Conservation (phyloP, 1,139 yeast species). For the Debaryomyces psychrophilus region DNA sequence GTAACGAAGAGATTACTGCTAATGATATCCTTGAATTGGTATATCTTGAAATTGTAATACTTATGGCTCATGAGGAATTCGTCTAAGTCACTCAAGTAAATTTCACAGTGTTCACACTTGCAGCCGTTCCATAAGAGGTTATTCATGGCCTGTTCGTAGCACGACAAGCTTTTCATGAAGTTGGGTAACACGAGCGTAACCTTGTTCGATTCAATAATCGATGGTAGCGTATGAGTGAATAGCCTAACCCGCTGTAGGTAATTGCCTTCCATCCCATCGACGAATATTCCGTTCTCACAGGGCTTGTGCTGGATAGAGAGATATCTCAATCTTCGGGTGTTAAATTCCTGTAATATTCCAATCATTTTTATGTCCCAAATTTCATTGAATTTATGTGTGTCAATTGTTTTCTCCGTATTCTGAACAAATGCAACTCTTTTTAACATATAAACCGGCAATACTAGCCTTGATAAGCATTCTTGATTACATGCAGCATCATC, state of each 20-base stretch:
- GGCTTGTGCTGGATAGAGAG: constrained; percentile 55
- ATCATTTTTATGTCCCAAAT: constrained; percentile 56
- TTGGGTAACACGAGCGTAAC: constrained; percentile 57
- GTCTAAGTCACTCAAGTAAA: constrained; percentile 55
- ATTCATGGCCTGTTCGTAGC: constrained; percentile 71
- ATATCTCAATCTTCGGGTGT: constrained; percentile 27
- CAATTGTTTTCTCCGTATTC: constrained; percentile 25
- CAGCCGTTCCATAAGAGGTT: constrained; percentile 79
- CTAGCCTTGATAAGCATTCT: constrained; percentile 46
- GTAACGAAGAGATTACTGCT: constrained; percentile 59
- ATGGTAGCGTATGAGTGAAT: constrained; percentile 52
- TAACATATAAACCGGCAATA: constrained; percentile 27
- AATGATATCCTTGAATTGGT: constrained; percentile 59
- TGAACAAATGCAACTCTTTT: constrained; percentile 43
- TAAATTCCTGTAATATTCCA: constrained; percentile 42
- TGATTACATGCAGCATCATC: constrained; percentile 45
- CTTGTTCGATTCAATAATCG: constrained; percentile 35
- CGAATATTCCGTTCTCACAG: constrained; percentile 37
- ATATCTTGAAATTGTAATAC: constrained; percentile 49
- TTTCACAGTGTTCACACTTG: constrained; percentile 57
- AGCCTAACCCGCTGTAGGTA: constrained; percentile 58
- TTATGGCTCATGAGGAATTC: constrained; percentile 63
- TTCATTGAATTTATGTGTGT: constrained; percentile 53
- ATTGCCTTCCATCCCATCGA: constrained; percentile 74
- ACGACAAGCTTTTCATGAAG: constrained; percentile 57